Base-by-base conservation (phyloP, 2,329 filamentous ascomycete genomes). In the Penicillium hordei region DNA sequence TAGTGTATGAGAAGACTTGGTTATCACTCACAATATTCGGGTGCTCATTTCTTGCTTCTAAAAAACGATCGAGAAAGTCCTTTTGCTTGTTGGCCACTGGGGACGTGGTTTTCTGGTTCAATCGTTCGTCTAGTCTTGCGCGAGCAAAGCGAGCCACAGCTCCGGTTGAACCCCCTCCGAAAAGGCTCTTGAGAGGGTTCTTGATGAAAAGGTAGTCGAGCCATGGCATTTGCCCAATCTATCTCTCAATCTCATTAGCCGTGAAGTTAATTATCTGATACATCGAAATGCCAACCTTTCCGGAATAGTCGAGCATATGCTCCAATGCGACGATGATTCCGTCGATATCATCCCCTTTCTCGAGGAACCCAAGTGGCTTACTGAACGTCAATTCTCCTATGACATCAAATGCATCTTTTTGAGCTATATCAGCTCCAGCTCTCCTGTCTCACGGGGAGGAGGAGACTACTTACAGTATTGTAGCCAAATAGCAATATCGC, bases 381-480 rank as follows among this genome's bases (percentile, higher is more conserved):
- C 68, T 70, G 54, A 72, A 75, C 1, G 73, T 76, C 27, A 76
- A 53, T 31, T 73, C 68, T 2, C 71, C 71, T 17, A 76, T 73
- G 1, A 75, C 73, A 60, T 75, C 73, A 49, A 74, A 74, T 0
- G 73, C 73, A 42, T 65, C 60, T 62, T 8, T 27, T 25, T 27
- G 1, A 12, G 34, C 19, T n/a, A 25, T 10, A 12, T 45, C 19
- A 36, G 21, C 17, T 5, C 12, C 13, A 10, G 5, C 7, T 52
- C 60, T 23, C 23, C 17, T 17, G 19, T 23, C 19, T 4, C n/a
- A 17, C 7, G 10, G n/a, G 17, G 9, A 21, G 17, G 10, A 5
- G 12, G 6, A 12, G 17, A 45, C 4, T 4, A 49, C 60, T 13
- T 58, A 62, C 62, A 75, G 59, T 67, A 72, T 45, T 74, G 73